Evolutionary conservation across 345 rosid genomes (phyloP), one percentile per base, ranked within the genome.

Genomic region (Rhodomyrtus tomentosa): DNA sequence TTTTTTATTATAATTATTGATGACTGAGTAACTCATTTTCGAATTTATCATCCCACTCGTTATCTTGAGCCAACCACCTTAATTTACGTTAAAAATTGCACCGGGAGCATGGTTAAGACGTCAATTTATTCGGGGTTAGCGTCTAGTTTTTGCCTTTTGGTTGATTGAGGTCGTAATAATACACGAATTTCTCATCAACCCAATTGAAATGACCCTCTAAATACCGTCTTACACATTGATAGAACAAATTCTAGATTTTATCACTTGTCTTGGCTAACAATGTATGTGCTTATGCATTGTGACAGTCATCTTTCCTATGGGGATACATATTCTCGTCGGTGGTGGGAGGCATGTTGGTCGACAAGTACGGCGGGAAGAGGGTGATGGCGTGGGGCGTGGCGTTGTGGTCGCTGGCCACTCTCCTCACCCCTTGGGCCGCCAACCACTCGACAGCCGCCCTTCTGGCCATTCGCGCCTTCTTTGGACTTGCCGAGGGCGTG

Each of bases 381-480:
- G 98, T 94, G 82, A 54, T 96, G 90, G 94, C 95, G 49, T 96
- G 96, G 95, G 99, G 98, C 27, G 98, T 93, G 49, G 92, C 91
- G 29, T 83, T 96, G 40, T 95, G 99, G 99, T 96, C 99, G 68
- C 84, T 95, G 81, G 98, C 99, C 68, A 96, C 98, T 6, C 88
- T 96, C 53, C 92, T 96, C 22, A 96, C 99, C 84, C 99, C 99
- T 25, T 93, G 92, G 94, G 98, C 98, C 25, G 99, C 99, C 38
- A 82, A 89, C 85, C 98, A 95, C 91, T 96, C 99, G 21, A 96
- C 96, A 5, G 50, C 85, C 55, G 88, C 90, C 82, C 93, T 96
- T 59, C 86, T 96, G 56, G 93, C 95, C 5, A 83, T 90, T 14
- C 96, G 99, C 0, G 92, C 98, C 55, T 95, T 96, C 89, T 96